phyloP scores from a whole-genome alignment of 1,139 yeast genomes.

The Candida mesenterica region DNA sequence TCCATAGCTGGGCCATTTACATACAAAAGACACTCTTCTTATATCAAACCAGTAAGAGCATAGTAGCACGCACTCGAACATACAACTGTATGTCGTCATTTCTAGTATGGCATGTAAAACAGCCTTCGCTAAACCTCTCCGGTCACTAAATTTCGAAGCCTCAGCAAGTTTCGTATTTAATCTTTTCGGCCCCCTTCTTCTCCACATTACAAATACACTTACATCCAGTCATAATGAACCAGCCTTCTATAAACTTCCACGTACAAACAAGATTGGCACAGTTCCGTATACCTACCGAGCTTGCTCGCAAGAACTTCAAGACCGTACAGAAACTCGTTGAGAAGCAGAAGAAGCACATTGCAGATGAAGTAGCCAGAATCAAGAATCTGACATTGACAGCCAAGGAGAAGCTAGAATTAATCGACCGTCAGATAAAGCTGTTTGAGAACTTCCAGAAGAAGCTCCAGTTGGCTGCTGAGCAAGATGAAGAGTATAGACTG shows the following conservation, averaged over 20 bases:
- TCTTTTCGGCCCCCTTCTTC: background rate
- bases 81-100: too few relatives aligned
- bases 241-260: constrained; percentile 42
- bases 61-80: too few relatives aligned
- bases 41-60: too few relatives aligned
- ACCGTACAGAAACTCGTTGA: constrained; percentile 56
- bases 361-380: constrained; percentile 38
- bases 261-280: constrained; percentile 48
- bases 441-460: constrained; percentile 50
- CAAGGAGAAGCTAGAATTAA: constrained; percentile 28
- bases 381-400: constrained; percentile 26
- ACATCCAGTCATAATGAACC: constrained; percentile 26
- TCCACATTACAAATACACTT: background rate
- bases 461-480: constrained; percentile 35
- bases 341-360: constrained; percentile 44
- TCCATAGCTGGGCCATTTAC: too few relatives aligned
- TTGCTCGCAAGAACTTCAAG: constrained; percentile 58
- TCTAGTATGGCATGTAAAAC: too few relatives aligned
- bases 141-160: too few relatives aligned
- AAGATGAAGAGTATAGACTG: constrained; percentile 50
- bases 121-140: too few relatives aligned
- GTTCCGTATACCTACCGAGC: constrained; percentile 61
- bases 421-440: constrained; percentile 38
- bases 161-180: too few relatives aligned
- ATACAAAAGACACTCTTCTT: too few relatives aligned